Conservation (phyloP, 1,139 yeast species). For the Geotrichum phurueaensis region DNA sequence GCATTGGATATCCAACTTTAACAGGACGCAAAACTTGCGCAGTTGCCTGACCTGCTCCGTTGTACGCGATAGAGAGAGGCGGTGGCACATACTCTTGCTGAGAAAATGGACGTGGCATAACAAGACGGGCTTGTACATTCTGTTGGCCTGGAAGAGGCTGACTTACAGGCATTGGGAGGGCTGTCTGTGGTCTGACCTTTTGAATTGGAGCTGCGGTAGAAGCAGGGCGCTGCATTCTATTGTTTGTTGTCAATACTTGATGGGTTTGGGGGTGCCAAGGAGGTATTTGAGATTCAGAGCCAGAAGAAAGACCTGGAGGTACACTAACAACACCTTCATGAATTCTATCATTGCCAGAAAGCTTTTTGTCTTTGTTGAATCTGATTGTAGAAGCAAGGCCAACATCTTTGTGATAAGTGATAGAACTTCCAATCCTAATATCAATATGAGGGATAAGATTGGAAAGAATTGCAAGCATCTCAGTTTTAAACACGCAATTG, state of each 20-base stretch:
- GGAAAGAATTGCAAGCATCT: conserved; percentile 70
- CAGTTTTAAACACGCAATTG: conserved; percentile 82
- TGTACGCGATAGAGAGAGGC: not conserved
- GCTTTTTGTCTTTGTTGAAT: conserved; percentile 52
- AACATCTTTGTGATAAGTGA: conserved; percentile 84
- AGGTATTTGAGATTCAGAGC: conserved; percentile 60
- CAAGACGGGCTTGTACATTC: not conserved
- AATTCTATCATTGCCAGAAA: conserved; percentile 60
- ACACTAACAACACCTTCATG: conserved; percentile 86
- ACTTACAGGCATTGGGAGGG: not conserved
- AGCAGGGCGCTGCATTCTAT: conserved; percentile 7
- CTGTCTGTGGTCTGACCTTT: not conserved
- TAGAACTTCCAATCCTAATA: conserved; percentile 63
- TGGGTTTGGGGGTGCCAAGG: conserved; percentile 40
- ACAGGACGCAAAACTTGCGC: not conserved
- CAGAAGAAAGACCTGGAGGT: conserved; percentile 70
- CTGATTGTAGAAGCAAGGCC: conserved; percentile 70
- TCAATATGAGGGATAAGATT: conserved; percentile 52
- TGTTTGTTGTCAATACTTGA: not conserved
- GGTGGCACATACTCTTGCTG: not conserved
- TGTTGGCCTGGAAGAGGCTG: not conserved
- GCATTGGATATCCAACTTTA: not conserved
- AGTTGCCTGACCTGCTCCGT: not conserved
- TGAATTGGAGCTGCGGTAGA: not conserved
- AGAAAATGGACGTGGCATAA: not conserved